Base-by-base conservation (phyloP, 192 early-diverging fungal species). In the Coemansia guatemalensis region DNA sequence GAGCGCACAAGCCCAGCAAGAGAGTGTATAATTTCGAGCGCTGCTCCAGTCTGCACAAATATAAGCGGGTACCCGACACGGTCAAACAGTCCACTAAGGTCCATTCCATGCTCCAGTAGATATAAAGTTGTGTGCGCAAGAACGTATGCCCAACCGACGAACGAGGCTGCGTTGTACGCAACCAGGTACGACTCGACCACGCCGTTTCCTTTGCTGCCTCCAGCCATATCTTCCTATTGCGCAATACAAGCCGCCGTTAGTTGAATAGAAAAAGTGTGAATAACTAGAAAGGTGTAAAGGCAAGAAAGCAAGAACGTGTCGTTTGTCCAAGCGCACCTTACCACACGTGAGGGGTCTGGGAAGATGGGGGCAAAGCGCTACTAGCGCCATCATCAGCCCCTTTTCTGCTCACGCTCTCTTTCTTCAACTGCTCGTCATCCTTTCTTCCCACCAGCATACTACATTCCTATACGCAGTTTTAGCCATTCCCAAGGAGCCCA, bases 121-220 rank as follows among this genome's bases (percentile, higher is more conserved):
- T 86, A 76, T 29, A 71, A 41, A 14, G 85, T 41, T 12, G 88
- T 83, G 57, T 84, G 71, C 18, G 75, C 64, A 14, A 96, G 82
- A 29, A 92, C 83, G 58, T 84, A 89, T 25, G 69, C 81, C 96
- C 96, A 98, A n/a, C 87, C 94, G 12, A 73, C 71, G 53, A 87
- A 88, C 35, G 94, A 96, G 1, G 78, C 82, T 24, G 85, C 70
- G 71, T 98, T 98, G 85, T 97, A 98, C 27, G 85, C 71, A 24
- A 96, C 76, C 30, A 98, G 83, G 67, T 97, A 98, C 25, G 63
- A 54, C 58, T 72, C 55, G 22, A 78, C 68, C 18, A 56, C 58
- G 33, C 67, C 48, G 65, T 39, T 69, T 24, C 55, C 54, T n/a
- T 74, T 74, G 41, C 24, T 55, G 18, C 18, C 52, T 14, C 49